Percentiles rank a stretch among this genome's conserved stretches.
phyloP scores from a whole-genome alignment of 371 early-diverging fungal species.

The Mortierella sp. region DNA sequence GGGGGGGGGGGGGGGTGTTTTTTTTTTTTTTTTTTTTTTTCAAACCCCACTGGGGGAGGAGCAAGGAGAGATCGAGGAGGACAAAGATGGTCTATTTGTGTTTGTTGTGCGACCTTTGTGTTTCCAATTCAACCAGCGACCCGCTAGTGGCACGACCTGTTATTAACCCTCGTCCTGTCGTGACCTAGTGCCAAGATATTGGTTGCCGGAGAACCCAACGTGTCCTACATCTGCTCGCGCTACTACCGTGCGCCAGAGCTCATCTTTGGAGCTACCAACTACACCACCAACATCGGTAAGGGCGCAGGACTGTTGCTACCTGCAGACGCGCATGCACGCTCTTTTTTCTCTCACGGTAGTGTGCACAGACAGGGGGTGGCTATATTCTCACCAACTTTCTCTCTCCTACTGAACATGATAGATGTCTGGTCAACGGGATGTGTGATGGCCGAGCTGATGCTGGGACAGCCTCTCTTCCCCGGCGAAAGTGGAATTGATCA shows the following conservation, averaged over 20 bases:
- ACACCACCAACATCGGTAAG: constrained; percentile 88
- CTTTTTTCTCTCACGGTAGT: too few species aligned
- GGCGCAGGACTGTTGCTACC: neutral
- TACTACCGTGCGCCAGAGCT: constrained; percentile 99
- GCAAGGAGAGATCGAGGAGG: too few species aligned
- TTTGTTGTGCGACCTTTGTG: too few species aligned
- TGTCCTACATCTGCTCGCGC: constrained; percentile 98
- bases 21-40: too few species aligned
- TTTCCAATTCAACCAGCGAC: too few species aligned
- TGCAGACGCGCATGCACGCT: neutral
- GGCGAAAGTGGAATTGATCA: constrained; percentile 99
- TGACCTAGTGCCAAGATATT: constrained; percentile 95
- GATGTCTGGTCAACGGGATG: constrained; percentile 99
- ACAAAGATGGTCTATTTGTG: too few species aligned
- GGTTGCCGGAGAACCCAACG: constrained; percentile 94
- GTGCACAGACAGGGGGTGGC: too few species aligned
- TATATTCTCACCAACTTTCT: too few species aligned
- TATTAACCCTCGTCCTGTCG: too few species aligned
- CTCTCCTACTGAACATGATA: constrained; percentile 15
- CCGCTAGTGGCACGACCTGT: too few species aligned
- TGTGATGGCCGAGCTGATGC: constrained; percentile 99
- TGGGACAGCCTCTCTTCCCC: constrained; percentile 96
- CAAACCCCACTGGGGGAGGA: too few species aligned
- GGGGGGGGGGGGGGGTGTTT: too few species aligned
- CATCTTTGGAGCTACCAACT: constrained; percentile 97